A percentile compares a stretch with the other conserved stretches of the same genome.
These are phyloP conservation scores for Apostasia shenzhenica DNA, from an alignment of 106 monocot genomes.

Conservation along the genomic window DNA sequence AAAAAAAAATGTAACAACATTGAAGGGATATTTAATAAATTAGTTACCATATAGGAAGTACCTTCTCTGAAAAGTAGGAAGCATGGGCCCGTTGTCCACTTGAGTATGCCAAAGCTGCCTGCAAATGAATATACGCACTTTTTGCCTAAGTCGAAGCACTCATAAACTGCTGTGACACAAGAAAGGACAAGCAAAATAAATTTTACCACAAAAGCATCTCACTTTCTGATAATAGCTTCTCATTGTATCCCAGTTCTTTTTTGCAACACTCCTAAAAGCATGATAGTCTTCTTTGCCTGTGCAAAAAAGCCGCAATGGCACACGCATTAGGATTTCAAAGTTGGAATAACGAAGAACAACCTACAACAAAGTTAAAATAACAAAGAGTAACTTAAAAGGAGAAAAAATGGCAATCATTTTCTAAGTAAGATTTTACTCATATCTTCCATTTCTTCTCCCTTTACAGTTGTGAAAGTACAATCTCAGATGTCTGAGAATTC, in stretches of 20 bases:
- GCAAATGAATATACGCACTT: constrained; percentile 11
- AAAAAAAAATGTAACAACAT: neutral
- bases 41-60: constrained; percentile 6
- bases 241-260: constrained; percentile 71
- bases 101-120: constrained; percentile 77
- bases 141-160: too few species aligned
- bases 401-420: too few species aligned
- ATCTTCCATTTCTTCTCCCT: too few species aligned
- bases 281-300: constrained; percentile 47
- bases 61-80: constrained; percentile 69
- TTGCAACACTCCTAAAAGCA: constrained; percentile 34
- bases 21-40: neutral
- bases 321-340: neutral
- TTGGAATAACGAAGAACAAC: too few species aligned
- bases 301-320: constrained; percentile 1
- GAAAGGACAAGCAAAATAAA: neutral
- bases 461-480: too few species aligned
- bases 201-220: constrained; percentile 8
- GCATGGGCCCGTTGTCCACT: constrained; percentile 74
- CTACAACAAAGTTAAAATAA: too few species aligned
- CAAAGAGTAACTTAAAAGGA: too few species aligned
- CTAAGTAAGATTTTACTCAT: too few species aligned
- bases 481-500: too few species aligned
- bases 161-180: too few species aligned
- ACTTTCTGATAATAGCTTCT: constrained; percentile 62